Conservation (phyloP, 176 grass and related monocot genomes). For the Ensete glaucum region DNA sequence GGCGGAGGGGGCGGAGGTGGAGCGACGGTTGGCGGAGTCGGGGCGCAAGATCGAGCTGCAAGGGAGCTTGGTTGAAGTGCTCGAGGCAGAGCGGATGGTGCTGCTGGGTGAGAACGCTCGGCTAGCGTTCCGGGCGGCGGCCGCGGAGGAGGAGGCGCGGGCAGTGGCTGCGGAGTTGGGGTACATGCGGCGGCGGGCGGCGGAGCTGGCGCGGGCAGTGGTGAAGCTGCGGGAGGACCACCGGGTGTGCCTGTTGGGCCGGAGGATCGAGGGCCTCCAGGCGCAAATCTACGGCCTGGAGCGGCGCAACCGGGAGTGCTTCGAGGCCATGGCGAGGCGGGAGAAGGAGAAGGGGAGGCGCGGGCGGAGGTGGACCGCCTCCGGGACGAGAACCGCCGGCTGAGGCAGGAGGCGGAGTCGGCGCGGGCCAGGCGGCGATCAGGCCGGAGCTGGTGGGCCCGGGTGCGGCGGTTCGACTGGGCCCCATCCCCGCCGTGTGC, state of each 20-base stretch:
- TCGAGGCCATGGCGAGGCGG: conserved; percentile 31
- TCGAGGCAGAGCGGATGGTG: conserved; percentile 86
- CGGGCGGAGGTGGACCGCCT: background rate
- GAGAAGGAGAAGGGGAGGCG: conserved; percentile 1
- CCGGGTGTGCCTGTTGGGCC: conserved; percentile 62
- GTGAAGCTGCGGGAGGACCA: conserved; percentile 92
- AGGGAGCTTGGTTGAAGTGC: conserved; percentile 78
- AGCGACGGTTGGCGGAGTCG: conserved; percentile 34
- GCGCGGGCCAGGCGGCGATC: background rate
- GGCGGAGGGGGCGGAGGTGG: conserved; percentile 29
- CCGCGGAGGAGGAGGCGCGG: conserved; percentile 57
- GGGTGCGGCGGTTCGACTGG: conserved; percentile 50
- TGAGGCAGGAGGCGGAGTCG: conserved; percentile 6
- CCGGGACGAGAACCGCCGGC: background rate
- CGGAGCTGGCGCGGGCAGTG: conserved; percentile 60
- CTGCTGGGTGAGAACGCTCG: conserved; percentile 91
- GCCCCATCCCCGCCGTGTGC: conserved; percentile 29
- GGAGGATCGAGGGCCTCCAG: conserved; percentile 68
- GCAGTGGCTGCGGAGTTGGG: conserved; percentile 50
- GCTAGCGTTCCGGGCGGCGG: conserved; percentile 41
- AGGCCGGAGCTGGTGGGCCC: conserved; percentile 35
- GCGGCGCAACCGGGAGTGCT: conserved; percentile 67
- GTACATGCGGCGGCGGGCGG: conserved; percentile 67
- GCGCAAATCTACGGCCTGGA: conserved; percentile 70
- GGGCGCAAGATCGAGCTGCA: conserved; percentile 79